Evolutionary conservation across 2,329 filamentous ascomycete genomes (phyloP), one percentile per base, ranked within the genome.

Genomic region (Chrysoporthe austroafricana): DNA sequence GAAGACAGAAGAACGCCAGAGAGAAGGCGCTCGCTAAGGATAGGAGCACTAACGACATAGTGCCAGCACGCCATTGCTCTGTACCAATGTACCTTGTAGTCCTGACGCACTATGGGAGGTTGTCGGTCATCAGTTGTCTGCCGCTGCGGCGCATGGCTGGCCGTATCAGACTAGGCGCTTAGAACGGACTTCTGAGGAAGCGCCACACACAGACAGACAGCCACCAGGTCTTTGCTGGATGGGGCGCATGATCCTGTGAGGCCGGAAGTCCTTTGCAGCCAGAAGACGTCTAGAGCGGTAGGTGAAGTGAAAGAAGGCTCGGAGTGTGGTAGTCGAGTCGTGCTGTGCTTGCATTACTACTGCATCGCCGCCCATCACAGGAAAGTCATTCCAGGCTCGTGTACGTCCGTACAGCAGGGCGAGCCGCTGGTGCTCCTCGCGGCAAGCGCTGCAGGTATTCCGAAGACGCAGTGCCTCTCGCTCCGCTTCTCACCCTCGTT

Each of bases 41-140:
- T 39, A 57, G 54, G 54, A 57, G 34, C 54, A 57, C 54, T 39
- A 57, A 18, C 54, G 32, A n/a, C 54, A 39, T 21, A 54, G 50
- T 54, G 54, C 34, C 54, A 39, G 32, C 54, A 57, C 54, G 54
- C 39, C 42, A 60, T 43, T 18, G 26, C 50, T 5, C 36, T 39
- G 36, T 39, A 39, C 36, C 5, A 3, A 39, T 9, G 36, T 39
- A 39, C 36, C 26, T 26, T 26, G 26, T 26, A 26, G 26, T 26
- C 26, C 26, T 26, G 26, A 2, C 26, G 26, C 26, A 26, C 26
- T 26, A 26, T 26, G 26, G 26, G 26, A 26, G 26, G 26, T 26
- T 26, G 26, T 26, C 26, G 26, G 26, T 26, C 26, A 26, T 26
- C 26, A 26, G 26, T 26, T 26, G 26, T 26, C 26, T 26, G 26